Conservation (phyloP, 345 rosid genomes). For the Cardamine occulta region DNA sequence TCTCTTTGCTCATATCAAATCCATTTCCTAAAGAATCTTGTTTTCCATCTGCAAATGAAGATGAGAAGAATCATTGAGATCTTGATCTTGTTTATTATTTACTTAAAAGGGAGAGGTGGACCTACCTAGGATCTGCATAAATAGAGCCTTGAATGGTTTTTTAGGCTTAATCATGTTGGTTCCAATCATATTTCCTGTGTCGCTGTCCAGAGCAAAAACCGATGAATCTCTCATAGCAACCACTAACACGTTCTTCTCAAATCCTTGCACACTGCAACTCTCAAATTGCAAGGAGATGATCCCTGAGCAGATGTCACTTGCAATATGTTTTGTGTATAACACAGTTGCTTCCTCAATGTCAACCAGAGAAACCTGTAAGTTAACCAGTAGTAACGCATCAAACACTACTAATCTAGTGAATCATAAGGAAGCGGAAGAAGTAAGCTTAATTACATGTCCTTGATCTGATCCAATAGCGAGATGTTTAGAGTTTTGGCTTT, state of each 20-base stretch:
- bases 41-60: conserved; percentile 55
- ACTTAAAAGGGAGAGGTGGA: not conserved
- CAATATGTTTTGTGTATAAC: conserved; percentile 62
- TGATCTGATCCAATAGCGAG: conserved; percentile 81
- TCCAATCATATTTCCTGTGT: conserved; percentile 71
- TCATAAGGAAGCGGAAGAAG: conserved; percentile 3
- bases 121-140: conserved; percentile 77
- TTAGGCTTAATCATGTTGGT: conserved; percentile 67
- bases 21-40: conserved; percentile 48
- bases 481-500: conserved; percentile 56
- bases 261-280: conserved; percentile 69
- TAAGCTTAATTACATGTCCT: conserved; percentile 75
- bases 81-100: not conserved
- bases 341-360: conserved; percentile 61
- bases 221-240: conserved; percentile 87
- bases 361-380: conserved; percentile 67
- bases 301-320: conserved; percentile 68
- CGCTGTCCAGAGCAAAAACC: conserved; percentile 68
- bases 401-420: not conserved
- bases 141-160: conserved; percentile 80
- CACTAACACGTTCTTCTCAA: conserved; percentile 76
- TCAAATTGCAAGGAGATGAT: conserved; percentile 69
- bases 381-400: conserved; percentile 14
- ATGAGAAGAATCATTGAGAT: conserved; percentile 7
- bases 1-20: conserved; percentile 43